These are phyloP conservation scores for Boletus bicolor DNA, from an alignment of 768 basidiomycete genomes.

Conservation along the genomic window DNA sequence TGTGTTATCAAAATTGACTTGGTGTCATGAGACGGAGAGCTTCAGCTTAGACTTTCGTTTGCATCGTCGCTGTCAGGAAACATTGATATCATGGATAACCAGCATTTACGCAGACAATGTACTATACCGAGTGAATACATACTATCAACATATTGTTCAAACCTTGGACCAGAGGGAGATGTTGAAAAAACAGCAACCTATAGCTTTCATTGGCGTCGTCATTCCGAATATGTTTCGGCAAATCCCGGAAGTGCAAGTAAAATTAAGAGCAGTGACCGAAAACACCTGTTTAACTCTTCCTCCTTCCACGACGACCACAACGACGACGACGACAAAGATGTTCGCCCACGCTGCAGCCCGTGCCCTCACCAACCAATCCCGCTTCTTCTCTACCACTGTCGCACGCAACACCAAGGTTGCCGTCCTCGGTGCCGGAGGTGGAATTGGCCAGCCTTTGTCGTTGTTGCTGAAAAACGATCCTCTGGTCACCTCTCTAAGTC, in stretches of 20 bases:
- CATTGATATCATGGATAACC: not conserved
- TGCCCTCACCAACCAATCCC: slow-evolving; percentile 50
- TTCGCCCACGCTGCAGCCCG: slow-evolving; percentile 63
- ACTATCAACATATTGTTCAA: not conserved
- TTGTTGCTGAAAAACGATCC: slow-evolving; percentile 87
- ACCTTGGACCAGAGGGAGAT: not conserved
- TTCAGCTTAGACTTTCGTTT: not conserved
- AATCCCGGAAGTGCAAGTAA: slow-evolving; percentile 11
- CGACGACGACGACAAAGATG: slow-evolving; percentile 45
- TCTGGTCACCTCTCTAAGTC: slow-evolving; percentile 75
- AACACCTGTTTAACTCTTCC: not conserved
- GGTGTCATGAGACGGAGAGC: not conserved
- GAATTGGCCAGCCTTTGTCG: slow-evolving; percentile 97
- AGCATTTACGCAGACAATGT: not conserved
- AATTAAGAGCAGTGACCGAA: not conserved
- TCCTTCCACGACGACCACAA: slow-evolving; percentile 8
- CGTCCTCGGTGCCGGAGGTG: slow-evolving; percentile 97
- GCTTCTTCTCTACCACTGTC: slow-evolving; percentile 74
- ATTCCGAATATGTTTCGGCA: slow-evolving; percentile 14
- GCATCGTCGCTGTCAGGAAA: not conserved
- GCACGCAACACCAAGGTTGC: slow-evolving; percentile 82
- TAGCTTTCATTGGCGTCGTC: not conserved
- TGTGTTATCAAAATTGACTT: not conserved
- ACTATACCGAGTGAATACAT: not conserved
- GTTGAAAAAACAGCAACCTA: no score